Conservation (phyloP, 176 grass and related monocot genomes). For the Oryza coarctata region DNA sequence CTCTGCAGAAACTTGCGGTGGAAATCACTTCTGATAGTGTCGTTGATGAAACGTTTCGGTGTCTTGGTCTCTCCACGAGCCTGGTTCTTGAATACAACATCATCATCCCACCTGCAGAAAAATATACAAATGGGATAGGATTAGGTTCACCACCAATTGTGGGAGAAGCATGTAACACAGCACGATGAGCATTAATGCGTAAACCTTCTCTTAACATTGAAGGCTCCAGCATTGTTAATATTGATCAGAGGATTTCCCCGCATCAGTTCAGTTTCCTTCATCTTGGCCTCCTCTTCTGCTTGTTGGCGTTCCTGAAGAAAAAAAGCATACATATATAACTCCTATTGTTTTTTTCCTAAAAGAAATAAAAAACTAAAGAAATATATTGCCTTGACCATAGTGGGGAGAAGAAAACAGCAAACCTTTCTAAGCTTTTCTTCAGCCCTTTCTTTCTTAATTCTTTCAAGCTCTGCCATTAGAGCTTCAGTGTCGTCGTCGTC, state of each 20-base stretch:
- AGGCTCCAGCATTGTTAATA: constrained; percentile 69
- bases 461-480: constrained; percentile 90
- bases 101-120: constrained; percentile 79
- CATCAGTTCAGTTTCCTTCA: constrained; percentile 90
- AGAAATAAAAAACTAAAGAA: neutral
- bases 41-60: constrained; percentile 89
- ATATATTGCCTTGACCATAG: neutral
- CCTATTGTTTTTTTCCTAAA: neutral
- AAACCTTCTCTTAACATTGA: constrained; percentile 95
- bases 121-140: constrained; percentile 5
- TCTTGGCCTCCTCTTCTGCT: constrained; percentile 89
- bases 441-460: constrained; percentile 89
- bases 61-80: constrained; percentile 83
- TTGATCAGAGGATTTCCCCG: constrained; percentile 86
- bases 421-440: constrained; percentile 92
- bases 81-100: constrained; percentile 95
- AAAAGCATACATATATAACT: neutral
- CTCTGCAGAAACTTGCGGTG: constrained; percentile 95
- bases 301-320: constrained; percentile 59
- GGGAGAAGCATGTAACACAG: neutral
- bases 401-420: neutral
- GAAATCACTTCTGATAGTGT: constrained; percentile 95
- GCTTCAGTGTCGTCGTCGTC: constrained; percentile 83
- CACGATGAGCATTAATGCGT: neutral
- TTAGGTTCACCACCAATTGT: neutral